phyloP scores from a whole-genome alignment of 2,329 filamentous ascomycete genomes.

The Colletotrichum tabaci region DNA sequence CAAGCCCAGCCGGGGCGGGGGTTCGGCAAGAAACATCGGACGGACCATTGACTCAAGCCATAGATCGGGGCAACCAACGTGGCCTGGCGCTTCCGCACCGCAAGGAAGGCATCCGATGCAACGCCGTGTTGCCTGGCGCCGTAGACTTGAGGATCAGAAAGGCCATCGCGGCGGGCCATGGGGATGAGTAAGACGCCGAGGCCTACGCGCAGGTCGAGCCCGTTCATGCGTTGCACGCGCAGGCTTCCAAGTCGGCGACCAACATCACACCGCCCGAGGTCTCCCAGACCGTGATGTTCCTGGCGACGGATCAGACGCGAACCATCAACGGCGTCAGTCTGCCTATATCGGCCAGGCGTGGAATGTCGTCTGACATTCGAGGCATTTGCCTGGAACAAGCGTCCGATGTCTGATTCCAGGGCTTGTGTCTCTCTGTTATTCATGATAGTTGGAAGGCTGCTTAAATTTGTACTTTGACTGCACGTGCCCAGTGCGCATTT shows the following conservation, averaged over 20 bases:
- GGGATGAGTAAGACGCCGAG: slow-evolving; percentile 46
- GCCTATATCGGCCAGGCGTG: slow-evolving; percentile 56
- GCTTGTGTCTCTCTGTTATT: too few relatives aligned
- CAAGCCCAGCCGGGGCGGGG: too few relatives aligned
- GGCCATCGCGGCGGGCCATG: slow-evolving; percentile 43
- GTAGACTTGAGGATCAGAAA: slow-evolving; percentile 50
- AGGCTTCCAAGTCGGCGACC: slow-evolving; percentile 41
- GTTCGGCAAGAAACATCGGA: background rate
- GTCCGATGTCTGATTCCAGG: too few relatives aligned
- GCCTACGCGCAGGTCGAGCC: slow-evolving; percentile 47
- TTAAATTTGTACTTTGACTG: too few relatives aligned
- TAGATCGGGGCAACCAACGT: slow-evolving; percentile 62
- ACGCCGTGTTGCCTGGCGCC: slow-evolving; percentile 51
- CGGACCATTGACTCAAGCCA: slow-evolving; percentile 2
- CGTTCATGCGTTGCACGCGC: slow-evolving; percentile 51
- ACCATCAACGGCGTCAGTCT: slow-evolving; percentile 54
- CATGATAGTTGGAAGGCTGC: too few relatives aligned
- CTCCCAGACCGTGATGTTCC: slow-evolving; percentile 54
- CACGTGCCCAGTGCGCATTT: too few relatives aligned
- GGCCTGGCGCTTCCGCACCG: slow-evolving; percentile 60
- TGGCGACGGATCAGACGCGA: slow-evolving; percentile 53
- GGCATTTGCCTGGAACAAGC: too few relatives aligned
- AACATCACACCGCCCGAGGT: slow-evolving; percentile 51
- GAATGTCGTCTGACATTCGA: slow-evolving; percentile 48
- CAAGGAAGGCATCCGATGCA: slow-evolving; percentile 55